Evolutionary conservation across 495 filamentous ascomycete species (phyloP).

Genomic region (Cryomyces minteri): DNA sequence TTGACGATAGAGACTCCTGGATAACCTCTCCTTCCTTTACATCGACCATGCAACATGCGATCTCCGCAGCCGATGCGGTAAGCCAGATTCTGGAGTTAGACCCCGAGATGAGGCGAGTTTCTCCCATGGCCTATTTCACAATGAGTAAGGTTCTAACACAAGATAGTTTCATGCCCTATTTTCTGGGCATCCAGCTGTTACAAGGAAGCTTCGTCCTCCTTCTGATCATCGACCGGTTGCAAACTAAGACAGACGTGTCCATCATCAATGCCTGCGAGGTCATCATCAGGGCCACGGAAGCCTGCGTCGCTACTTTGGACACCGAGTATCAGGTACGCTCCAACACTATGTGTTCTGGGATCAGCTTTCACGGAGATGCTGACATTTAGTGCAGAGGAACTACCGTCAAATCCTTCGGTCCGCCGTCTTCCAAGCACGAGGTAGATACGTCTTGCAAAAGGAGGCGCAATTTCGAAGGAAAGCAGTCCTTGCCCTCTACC

Average conservation of each 20-base stretch:
- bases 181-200: conserved; percentile 41
- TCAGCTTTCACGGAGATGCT: neutral
- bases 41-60: conserved; percentile 31
- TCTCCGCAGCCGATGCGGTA: conserved; percentile 34
- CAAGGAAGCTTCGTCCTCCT: conserved; percentile 40
- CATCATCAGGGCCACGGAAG: conserved; percentile 38
- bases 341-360: no score
- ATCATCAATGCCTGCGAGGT: conserved; percentile 40
- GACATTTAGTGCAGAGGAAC: neutral
- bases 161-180: conserved; percentile 37
- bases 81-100: conserved; percentile 34
- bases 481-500: neutral
- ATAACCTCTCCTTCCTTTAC: conserved; percentile 34
- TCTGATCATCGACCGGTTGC: conserved; percentile 37
- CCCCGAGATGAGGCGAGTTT: conserved; percentile 22
- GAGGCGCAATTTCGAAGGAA: neutral
- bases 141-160: no score
- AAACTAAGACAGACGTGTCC: conserved; percentile 29
- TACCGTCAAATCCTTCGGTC: neutral
- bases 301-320: conserved; percentile 39
- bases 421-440: neutral
- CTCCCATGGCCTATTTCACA: no score
- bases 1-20: conserved; percentile 39
- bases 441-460: neutral
- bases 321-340: conserved; percentile 38